Percentiles rank a stretch among this genome's conserved stretches.
These are phyloP conservation scores for Artemisia tridentata DNA, from an alignment of 129 eudicot species.

Conservation along the genomic window DNA sequence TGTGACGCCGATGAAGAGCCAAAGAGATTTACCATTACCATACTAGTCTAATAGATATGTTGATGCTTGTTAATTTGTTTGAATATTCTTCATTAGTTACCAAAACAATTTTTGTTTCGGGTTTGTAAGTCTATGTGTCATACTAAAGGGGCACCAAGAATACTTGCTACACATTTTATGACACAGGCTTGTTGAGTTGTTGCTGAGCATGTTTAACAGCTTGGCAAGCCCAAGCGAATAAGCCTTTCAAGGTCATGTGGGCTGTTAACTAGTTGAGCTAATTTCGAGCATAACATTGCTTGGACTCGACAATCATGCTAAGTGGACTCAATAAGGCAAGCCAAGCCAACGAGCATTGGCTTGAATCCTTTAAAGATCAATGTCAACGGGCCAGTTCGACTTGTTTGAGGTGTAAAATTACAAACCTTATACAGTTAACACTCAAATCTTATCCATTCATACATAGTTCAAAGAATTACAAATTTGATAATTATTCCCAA, in stretches of 20 bases:
- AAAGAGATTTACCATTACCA: too few relatives aligned
- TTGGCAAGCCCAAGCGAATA: not conserved
- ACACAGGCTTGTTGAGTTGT: not conserved
- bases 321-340: too few relatives aligned
- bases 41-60: not conserved
- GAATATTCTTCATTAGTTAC: not conserved
- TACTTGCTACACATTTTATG: not conserved
- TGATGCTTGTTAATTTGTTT: not conserved
- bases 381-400: too few relatives aligned
- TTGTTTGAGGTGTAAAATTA: too few relatives aligned
- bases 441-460: constrained; percentile 15
- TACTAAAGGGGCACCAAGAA: not conserved
- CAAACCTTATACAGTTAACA: not conserved
- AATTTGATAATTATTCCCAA: constrained; percentile 1
- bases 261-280: not conserved
- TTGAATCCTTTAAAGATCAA: too few relatives aligned
- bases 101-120: too few relatives aligned
- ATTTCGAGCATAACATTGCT: too few relatives aligned
- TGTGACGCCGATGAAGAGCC: not conserved
- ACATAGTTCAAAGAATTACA: constrained; percentile 8
- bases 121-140: not conserved
- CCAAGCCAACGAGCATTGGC: too few relatives aligned
- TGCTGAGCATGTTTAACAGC: not conserved
- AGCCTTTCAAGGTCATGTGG: too few relatives aligned
- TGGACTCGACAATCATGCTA: too few relatives aligned